Percentiles rank a stretch among this genome's conserved stretches.
Conservation (phyloP, 441 rosid species). For the Erodium texanum region DNA sequence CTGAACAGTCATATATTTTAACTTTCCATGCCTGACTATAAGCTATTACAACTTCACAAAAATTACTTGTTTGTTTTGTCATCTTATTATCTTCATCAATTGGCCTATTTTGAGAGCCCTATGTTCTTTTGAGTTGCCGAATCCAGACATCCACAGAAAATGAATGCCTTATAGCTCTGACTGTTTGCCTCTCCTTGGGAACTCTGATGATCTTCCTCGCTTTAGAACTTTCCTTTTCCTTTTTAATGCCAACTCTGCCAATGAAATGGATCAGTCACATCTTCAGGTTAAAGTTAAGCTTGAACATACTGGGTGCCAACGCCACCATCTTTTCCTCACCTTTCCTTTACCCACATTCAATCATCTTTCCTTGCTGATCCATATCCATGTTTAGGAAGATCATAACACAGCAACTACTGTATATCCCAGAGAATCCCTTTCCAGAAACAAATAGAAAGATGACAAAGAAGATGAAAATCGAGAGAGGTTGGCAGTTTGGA, state of each 20-base stretch:
- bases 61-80: not conserved
- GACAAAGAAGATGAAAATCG: not conserved
- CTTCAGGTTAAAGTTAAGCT: not conserved
- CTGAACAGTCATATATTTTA: slow-evolving; percentile 3
- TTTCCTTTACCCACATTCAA: not conserved
- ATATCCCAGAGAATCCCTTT: not conserved
- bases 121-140: not conserved
- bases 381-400: not conserved
- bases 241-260: not conserved
- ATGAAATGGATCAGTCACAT: not conserved
- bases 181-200: not conserved
- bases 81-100: not conserved
- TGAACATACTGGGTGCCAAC: not conserved
- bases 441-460: not conserved
- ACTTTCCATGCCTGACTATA: slow-evolving; percentile 1
- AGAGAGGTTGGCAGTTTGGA: not conserved
- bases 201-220: not conserved
- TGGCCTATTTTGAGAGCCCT: not conserved
- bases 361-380: not conserved
- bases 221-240: not conserved
- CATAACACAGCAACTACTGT: not conserved
- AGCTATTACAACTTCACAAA: not conserved
- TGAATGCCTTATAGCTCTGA: not conserved
- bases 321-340: not conserved
- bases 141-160: not conserved